Conservation (phyloP, 768 basidiomycete genomes). For the Collybiopsis luxurians region DNA sequence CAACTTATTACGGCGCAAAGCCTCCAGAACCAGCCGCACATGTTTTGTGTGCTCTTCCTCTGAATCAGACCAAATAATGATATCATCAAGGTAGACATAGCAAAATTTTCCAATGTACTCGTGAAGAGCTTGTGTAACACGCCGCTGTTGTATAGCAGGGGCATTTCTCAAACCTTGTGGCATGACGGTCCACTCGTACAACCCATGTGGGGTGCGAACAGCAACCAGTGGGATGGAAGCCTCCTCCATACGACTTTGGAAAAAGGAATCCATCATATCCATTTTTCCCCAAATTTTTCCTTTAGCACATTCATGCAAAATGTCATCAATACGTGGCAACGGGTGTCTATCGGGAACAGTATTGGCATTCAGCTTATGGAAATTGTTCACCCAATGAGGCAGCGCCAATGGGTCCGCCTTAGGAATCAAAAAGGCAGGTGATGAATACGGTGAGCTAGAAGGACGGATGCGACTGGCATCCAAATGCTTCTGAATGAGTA, state of each 20-base stretch:
- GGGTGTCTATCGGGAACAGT: constrained; percentile 19
- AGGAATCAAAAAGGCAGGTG: constrained; percentile 27
- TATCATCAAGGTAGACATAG: constrained; percentile 33
- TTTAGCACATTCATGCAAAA: constrained; percentile 29
- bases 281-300: constrained; percentile 34
- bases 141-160: constrained; percentile 25
- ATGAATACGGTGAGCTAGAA: constrained; percentile 21
- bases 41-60: constrained; percentile 19
- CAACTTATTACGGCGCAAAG: constrained; percentile 12
- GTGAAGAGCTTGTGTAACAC: constrained; percentile 22
- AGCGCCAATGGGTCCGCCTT: constrained; percentile 23
- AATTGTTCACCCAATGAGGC: constrained; percentile 26
- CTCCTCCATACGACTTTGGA: constrained; percentile 22
- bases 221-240: not conserved
- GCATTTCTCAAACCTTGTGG: constrained; percentile 19
- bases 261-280: constrained; percentile 37
- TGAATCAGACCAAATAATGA: constrained; percentile 25
- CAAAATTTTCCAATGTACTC: constrained; percentile 27
- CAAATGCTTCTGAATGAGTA: constrained; percentile 25
- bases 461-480: constrained; percentile 22
- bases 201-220: not conserved
- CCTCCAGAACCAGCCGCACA: constrained; percentile 12
- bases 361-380: constrained; percentile 20
- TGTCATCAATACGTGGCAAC: constrained; percentile 24
- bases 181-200: constrained; percentile 17